These are phyloP conservation scores for Dipteronia dyeriana DNA, from an alignment of 345 rosid species.

Conservation along the genomic window DNA sequence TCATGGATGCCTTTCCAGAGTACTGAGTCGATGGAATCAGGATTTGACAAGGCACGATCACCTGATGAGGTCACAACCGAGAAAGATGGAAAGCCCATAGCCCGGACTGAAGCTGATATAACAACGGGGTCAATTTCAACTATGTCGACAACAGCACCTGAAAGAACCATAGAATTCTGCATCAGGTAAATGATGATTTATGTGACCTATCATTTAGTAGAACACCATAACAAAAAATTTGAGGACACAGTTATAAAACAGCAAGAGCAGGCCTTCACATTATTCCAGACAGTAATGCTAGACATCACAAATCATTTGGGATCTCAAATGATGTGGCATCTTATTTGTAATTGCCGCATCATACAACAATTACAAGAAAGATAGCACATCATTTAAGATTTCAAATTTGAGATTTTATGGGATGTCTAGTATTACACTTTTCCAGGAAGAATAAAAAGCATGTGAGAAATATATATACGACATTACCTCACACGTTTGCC, in stretches of 20 bases:
- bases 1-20: slow-evolving; percentile 89
- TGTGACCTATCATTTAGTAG: not conserved
- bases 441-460: too few relatives aligned
- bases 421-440: not conserved
- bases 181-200: slow-evolving; percentile 4
- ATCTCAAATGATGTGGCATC: not conserved
- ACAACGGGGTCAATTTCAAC: slow-evolving; percentile 90
- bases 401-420: not conserved
- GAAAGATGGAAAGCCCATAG: slow-evolving; percentile 92
- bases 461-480: too few relatives aligned
- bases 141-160: slow-evolving; percentile 72
- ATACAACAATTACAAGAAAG: not conserved
- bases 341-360: not conserved
- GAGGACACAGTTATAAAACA: not conserved
- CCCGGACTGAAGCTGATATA: slow-evolving; percentile 66
- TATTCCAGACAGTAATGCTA: not conserved
- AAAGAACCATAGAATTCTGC: slow-evolving; percentile 4
- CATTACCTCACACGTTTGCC: not conserved
- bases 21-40: slow-evolving; percentile 48
- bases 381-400: not conserved
- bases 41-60: slow-evolving; percentile 44
- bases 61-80: slow-evolving; percentile 50
- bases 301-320: not conserved
- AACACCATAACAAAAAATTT: not conserved
- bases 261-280: not conserved